Evolutionary conservation across 805 yeast genomes (phyloP).

Genomic region (Starmera amethionina): DNA sequence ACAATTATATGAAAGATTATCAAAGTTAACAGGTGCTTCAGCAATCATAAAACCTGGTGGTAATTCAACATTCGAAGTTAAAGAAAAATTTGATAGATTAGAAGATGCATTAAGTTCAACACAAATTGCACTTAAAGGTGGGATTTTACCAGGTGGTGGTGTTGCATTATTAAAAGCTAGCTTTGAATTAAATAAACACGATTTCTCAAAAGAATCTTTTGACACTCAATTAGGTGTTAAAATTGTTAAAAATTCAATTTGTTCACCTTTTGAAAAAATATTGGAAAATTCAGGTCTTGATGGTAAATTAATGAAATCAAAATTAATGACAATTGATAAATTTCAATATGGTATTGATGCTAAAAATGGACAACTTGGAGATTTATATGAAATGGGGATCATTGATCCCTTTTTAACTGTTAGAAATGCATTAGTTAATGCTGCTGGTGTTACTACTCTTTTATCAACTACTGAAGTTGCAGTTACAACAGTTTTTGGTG

Average conservation of each 20-base stretch:
- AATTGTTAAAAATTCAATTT: constrained; percentile 84
- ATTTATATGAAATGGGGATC: constrained; percentile 94
- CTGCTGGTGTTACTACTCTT: constrained; percentile 94
- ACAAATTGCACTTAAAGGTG: constrained; percentile 99
- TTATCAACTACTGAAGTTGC: constrained; percentile 98
- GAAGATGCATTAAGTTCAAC: constrained; percentile 98
- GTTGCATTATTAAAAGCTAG: constrained; percentile 95
- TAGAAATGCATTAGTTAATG: constrained; percentile 90
- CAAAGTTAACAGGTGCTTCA: constrained; percentile 97
- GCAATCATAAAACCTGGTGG: constrained; percentile 98
- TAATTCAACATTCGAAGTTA: constrained; percentile 94
- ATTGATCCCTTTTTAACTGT: constrained; percentile 98
- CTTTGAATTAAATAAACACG: constrained; percentile 55
- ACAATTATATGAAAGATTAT: constrained; percentile 95
- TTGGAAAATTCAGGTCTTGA: constrained; percentile 96
- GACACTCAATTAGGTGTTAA: constrained; percentile 96
- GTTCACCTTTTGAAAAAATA: constrained; percentile 91
- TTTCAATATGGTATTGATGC: constrained; percentile 91
- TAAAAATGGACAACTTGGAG: constrained; percentile 85
- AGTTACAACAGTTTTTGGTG: constrained; percentile 26
- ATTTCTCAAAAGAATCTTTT: constrained; percentile 60
- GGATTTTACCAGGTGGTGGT: constrained; percentile 99
- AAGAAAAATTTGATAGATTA: constrained; percentile 99
- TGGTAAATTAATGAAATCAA: constrained; percentile 69
- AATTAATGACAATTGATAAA: constrained; percentile 36